A percentile compares a stretch with the other conserved stretches of the same genome.
Conservation (phyloP, 2,329 filamentous ascomycete genomes). For the Fusarium siculi region DNA sequence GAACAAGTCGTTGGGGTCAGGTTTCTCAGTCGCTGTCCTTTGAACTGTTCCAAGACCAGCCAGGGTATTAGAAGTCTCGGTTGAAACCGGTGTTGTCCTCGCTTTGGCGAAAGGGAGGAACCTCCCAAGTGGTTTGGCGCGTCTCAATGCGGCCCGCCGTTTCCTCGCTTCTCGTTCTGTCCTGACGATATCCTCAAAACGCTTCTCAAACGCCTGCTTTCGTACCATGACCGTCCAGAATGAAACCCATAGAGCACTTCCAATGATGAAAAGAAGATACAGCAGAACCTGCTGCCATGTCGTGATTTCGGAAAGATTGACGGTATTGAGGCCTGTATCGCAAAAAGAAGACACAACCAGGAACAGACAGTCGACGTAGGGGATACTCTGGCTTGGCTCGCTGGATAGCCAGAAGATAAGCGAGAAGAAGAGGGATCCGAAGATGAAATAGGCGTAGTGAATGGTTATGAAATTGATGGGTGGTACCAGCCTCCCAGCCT, state of each 20-base stretch:
- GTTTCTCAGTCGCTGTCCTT: constrained; percentile 22
- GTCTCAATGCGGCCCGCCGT: constrained; percentile 31
- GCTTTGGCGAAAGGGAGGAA: constrained; percentile 37
- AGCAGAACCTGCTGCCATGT: constrained; percentile 75
- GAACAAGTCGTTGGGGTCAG: constrained; percentile 7
- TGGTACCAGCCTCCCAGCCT: constrained; percentile 44
- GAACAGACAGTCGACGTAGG: constrained; percentile 74
- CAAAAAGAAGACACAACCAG: constrained; percentile 74
- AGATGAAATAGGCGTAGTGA: constrained; percentile 75
- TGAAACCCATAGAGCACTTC: constrained; percentile 74
- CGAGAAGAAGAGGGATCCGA: constrained; percentile 64
- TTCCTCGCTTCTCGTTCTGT: constrained; percentile 49
- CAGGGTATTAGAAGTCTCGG: neutral
- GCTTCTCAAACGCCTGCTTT: constrained; percentile 69
- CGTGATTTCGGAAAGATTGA: constrained; percentile 71
- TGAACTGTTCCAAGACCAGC: constrained; percentile 37
- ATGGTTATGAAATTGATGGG: constrained; percentile 70
- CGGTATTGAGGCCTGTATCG: constrained; percentile 73
- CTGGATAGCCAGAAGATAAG: constrained; percentile 71
- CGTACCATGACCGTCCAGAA: constrained; percentile 71
- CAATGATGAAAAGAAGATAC: constrained; percentile 72
- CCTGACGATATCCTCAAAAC: constrained; percentile 65
- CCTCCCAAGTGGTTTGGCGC: constrained; percentile 24
- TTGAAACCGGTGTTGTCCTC: constrained; percentile 29
- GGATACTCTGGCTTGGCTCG: constrained; percentile 60